Evolutionary conservation across 441 rosid genomes (phyloP).

Genomic region (Brassica hybrid): DNA sequence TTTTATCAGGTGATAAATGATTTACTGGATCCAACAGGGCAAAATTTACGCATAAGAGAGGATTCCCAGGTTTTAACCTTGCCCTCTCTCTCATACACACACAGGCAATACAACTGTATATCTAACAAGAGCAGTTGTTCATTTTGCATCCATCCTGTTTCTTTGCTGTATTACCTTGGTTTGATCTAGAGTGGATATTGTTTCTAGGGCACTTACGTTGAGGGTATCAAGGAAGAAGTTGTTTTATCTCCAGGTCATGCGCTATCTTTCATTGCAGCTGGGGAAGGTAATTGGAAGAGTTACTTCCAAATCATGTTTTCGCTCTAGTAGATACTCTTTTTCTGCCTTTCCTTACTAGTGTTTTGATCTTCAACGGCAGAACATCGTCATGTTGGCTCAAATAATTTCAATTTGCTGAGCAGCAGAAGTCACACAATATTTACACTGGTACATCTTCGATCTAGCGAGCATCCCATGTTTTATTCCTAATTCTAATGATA

Average conservation of each 20-base stretch:
- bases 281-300: slow-evolving; percentile 75
- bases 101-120: neutral
- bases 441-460: slow-evolving; percentile 89
- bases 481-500: slow-evolving; percentile 61
- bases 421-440: slow-evolving; percentile 99
- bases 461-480: slow-evolving; percentile 85
- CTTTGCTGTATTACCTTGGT: neutral
- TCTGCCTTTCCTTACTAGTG: slow-evolving; percentile 21
- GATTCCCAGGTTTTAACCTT: slow-evolving; percentile 78
- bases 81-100: slow-evolving; percentile 3
- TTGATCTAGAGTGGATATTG: slow-evolving; percentile 17
- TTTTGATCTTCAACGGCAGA: slow-evolving; percentile 68
- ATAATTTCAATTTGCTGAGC: slow-evolving; percentile 94
- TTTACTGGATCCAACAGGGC: slow-evolving; percentile 98
- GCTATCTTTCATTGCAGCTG: slow-evolving; percentile 98
- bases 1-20: slow-evolving; percentile 90
- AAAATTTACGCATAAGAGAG: slow-evolving; percentile 97
- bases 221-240: slow-evolving; percentile 99
- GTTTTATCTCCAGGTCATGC: slow-evolving; percentile 99
- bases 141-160: slow-evolving; percentile 6
- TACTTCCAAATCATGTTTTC: slow-evolving; percentile 9
- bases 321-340: slow-evolving; percentile 36
- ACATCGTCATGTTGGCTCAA: slow-evolving; percentile 99
- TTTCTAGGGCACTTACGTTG: slow-evolving; percentile 96
- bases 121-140: slow-evolving; percentile 9